A percentile compares a stretch with the other conserved stretches of the same genome.
phyloP scores from a whole-genome alignment of 2,329 filamentous ascomycete genomes.

The Stemphylium beticola region DNA sequence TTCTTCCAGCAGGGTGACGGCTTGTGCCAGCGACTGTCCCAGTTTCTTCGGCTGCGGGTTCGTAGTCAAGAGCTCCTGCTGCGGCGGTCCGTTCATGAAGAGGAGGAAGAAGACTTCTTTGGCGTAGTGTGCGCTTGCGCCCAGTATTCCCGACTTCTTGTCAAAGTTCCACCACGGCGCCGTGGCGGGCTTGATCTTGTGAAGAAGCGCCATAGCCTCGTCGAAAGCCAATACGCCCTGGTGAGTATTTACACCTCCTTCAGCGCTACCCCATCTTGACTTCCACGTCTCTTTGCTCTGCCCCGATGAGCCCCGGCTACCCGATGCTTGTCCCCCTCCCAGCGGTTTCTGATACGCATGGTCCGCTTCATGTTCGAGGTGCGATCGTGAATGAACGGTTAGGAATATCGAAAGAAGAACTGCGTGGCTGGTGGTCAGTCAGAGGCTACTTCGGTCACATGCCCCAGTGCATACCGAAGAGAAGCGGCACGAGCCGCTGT shows the following conservation, averaged over 20 bases:
- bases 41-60: slow-evolving; percentile 52
- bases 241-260: slow-evolving; percentile 17
- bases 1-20: slow-evolving; percentile 64
- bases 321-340: slow-evolving; percentile 13
- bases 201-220: slow-evolving; percentile 51
- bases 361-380: slow-evolving; percentile 24
- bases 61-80: slow-evolving; percentile 52
- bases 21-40: slow-evolving; percentile 60
- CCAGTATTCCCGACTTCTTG: slow-evolving; percentile 65
- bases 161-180: slow-evolving; percentile 49
- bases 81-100: slow-evolving; percentile 67
- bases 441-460: slow-evolving; percentile 14
- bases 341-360: slow-evolving; percentile 36
- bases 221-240: slow-evolving; percentile 38
- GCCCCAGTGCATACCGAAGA: slow-evolving; percentile 36
- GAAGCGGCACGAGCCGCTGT: slow-evolving; percentile 46
- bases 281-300: slow-evolving; percentile 21
- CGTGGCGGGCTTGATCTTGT: slow-evolving; percentile 50
- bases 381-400: slow-evolving; percentile 31
- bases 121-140: slow-evolving; percentile 65
- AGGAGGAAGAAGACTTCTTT: slow-evolving; percentile 67
- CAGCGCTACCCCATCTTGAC: slow-evolving; percentile 27
- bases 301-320: slow-evolving; percentile 6
- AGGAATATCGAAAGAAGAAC: slow-evolving; percentile 42
- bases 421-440: slow-evolving; percentile 31